Percentiles rank a stretch among this genome's conserved stretches.
Conservation (phyloP, 305 asterid genomes). For the Solanum aculeatissimum region DNA sequence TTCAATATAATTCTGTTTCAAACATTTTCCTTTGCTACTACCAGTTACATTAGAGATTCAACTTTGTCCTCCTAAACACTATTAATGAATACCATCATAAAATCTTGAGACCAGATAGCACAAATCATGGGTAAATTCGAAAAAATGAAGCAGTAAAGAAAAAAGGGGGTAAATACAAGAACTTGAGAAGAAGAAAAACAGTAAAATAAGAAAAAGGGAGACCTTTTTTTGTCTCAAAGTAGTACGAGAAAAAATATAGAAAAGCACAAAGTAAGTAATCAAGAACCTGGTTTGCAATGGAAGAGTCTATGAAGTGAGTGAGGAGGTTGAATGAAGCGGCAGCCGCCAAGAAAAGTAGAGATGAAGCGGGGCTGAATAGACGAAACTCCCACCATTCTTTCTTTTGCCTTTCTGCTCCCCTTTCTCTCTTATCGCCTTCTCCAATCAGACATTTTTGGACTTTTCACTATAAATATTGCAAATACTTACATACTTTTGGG, state of each 20-base stretch:
- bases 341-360: conserved; percentile 49
- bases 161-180: not conserved
- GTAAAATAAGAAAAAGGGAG: not conserved
- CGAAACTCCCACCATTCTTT: conserved; percentile 29
- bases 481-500: too few species aligned
- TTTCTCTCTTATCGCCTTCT: conserved; percentile 2
- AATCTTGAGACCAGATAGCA: not conserved
- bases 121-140: not conserved
- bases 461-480: too few species aligned
- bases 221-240: not conserved
- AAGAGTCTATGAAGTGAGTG: conserved; percentile 31
- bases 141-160: not conserved
- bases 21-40: not conserved
- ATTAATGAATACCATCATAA: not conserved
- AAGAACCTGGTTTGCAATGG: conserved; percentile 41
- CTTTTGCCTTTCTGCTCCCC: not conserved
- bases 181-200: not conserved
- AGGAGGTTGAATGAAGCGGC: conserved; percentile 31
- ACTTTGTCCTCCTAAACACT: not conserved
- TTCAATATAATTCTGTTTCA: not conserved
- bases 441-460: not conserved
- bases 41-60: not conserved
- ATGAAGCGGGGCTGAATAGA: conserved; percentile 56
- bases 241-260: too few species aligned
- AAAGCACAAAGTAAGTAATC: not conserved